Percentiles rank a stretch among this genome's conserved stretches.
These are phyloP conservation scores for Abrus precatorius DNA, from an alignment of 306 rosid species.

Conservation along the genomic window DNA sequence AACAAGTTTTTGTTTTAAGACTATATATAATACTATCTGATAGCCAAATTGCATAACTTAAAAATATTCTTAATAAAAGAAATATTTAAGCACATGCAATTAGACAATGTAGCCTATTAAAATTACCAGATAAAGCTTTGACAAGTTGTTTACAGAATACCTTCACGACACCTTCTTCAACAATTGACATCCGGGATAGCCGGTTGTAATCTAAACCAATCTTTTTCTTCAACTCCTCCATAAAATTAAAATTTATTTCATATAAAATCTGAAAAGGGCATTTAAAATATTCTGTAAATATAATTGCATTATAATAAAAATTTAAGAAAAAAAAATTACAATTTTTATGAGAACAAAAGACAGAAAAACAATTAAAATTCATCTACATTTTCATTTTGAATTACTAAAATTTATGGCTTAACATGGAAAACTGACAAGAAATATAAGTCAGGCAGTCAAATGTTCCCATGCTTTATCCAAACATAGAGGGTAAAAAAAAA, in stretches of 20 bases:
- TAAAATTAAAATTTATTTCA: conserved; percentile 63
- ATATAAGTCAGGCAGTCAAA: conserved; percentile 32
- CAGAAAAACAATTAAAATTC: conserved; percentile 17
- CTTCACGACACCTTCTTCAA: conserved; percentile 79
- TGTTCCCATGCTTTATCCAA: conserved; percentile 35
- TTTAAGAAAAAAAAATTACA: not conserved
- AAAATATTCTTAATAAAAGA: not conserved
- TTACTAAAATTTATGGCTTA: conserved; percentile 14
- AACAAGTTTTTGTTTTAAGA: conserved; percentile 16
- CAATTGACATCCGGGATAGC: conserved; percentile 74
- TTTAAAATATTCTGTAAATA: conserved; percentile 37
- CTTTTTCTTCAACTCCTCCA: conserved; percentile 77
- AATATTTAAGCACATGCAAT: not conserved
- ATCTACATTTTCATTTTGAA: conserved; percentile 25
- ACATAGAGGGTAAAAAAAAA: conserved; percentile 23
- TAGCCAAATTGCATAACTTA: conserved; percentile 24
- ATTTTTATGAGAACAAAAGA: conserved; percentile 16
- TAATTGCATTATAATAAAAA: conserved; percentile 26
- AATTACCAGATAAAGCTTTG: conserved; percentile 36
- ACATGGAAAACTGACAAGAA: conserved; percentile 35
- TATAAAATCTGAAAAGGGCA: conserved; percentile 67
- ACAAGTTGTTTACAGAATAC: conserved; percentile 49
- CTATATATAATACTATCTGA: not conserved
- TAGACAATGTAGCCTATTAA: conserved; percentile 29
- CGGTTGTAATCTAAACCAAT: conserved; percentile 75